A percentile compares a stretch with the other conserved stretches of the same genome.
Conservation (phyloP, 1,284 basidiomycete genomes). For the Microbotryum scabiosae region DNA sequence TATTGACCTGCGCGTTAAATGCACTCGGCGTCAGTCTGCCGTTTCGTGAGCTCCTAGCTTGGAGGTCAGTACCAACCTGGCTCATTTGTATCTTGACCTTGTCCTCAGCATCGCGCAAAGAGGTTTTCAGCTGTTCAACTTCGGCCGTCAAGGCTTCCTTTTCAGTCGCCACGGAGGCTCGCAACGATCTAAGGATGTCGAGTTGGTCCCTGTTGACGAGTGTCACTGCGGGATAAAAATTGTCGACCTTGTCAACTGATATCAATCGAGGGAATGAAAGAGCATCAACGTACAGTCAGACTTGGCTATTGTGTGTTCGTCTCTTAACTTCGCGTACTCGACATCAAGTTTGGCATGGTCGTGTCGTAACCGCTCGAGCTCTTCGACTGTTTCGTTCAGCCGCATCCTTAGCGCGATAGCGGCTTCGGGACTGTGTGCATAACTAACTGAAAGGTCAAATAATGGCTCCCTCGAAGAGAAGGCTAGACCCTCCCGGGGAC, state of each 20-base stretch:
- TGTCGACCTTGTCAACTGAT: not conserved
- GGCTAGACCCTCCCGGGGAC: conserved; percentile 27
- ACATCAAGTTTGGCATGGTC: conserved; percentile 64
- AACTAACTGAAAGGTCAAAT: conserved; percentile 5
- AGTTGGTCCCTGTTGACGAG: conserved; percentile 60
- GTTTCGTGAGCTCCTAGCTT: not conserved
- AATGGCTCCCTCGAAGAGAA: not conserved
- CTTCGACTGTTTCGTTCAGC: conserved; percentile 75
- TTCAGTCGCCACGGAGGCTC: conserved; percentile 81
- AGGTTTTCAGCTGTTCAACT: conserved; percentile 54
- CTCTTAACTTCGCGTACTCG: conserved; percentile 55
- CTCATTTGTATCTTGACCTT: conserved; percentile 88
- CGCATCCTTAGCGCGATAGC: conserved; percentile 77
- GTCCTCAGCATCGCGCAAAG: conserved; percentile 64
- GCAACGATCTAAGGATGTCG: conserved; percentile 59
- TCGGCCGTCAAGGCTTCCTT: conserved; percentile 65
- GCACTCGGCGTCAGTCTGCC: not conserved
- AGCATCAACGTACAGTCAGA: conserved; percentile 61
- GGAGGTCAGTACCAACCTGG: conserved; percentile 33
- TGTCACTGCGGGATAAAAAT: conserved; percentile 49
- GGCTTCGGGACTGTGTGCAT: conserved; percentile 58
- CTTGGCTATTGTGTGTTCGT: conserved; percentile 71
- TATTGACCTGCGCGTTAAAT: conserved; percentile 33
- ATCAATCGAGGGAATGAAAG: not conserved
- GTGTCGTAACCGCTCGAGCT: conserved; percentile 63